These are phyloP conservation scores for Lumnitzera racemosa DNA, from an alignment of 345 rosid genomes.

Conservation along the genomic window DNA sequence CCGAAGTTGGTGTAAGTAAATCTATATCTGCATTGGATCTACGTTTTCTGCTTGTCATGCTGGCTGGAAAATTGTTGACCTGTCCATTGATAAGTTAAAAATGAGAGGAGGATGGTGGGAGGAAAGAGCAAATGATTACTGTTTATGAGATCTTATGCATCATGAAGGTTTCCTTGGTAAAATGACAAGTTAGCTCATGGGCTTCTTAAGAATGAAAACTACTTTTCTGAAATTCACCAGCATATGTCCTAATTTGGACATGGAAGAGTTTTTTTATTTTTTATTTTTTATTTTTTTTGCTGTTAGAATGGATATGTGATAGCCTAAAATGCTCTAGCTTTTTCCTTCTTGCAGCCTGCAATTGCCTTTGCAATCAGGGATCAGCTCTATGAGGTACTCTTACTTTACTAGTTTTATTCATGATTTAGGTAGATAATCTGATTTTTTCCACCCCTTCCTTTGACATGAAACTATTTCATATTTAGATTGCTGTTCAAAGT, in stretches of 20 bases:
- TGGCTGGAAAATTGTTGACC: no score
- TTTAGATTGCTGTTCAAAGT: slow-evolving; percentile 79
- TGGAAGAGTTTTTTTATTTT: no score
- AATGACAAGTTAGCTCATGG: no score
- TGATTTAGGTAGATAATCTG: background rate
- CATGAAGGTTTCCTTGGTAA: background rate
- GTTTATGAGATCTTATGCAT: no score
- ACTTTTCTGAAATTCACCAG: no score
- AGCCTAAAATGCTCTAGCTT: background rate
- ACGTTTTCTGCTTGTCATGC: background rate
- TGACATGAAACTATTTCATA: background rate
- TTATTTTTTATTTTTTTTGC: no score
- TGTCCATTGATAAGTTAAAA: background rate
- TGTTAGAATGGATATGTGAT: background rate
- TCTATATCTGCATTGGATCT: slow-evolving; percentile 1
- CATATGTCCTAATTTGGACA: no score
- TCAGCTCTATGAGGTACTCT: slow-evolving; percentile 82
- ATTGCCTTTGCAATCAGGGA: slow-evolving; percentile 92
- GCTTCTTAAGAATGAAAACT: no score
- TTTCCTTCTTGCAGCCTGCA: slow-evolving; percentile 62
- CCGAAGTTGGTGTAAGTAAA: slow-evolving; percentile 84
- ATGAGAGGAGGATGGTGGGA: no score
- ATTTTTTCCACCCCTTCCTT: background rate
- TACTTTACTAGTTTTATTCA: slow-evolving; percentile 6
- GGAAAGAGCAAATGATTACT: no score